Conservation (phyloP, 495 filamentous ascomycete species). For the Aspergillus ostianus region DNA sequence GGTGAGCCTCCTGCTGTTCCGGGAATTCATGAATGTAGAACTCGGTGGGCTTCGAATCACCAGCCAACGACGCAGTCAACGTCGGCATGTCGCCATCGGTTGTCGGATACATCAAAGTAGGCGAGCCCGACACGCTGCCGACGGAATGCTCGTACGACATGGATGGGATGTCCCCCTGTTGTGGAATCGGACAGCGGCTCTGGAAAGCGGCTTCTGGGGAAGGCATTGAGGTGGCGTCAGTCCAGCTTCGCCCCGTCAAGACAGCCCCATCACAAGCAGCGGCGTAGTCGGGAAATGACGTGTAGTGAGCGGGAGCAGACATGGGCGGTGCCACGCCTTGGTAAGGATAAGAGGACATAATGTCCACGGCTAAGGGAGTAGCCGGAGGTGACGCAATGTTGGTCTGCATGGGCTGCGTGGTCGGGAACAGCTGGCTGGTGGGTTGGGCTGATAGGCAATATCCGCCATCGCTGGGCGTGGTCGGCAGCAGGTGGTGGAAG, state of each 20-base stretch:
- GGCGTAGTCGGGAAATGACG: conserved; percentile 42
- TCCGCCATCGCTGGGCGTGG: conserved; percentile 37
- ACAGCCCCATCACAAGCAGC: conserved; percentile 27
- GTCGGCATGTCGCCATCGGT: conserved; percentile 35
- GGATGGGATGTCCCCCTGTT: conserved; percentile 37
- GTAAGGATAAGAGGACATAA: conserved; percentile 38
- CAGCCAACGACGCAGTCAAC: conserved; percentile 19
- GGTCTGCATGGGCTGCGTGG: conserved; percentile 45
- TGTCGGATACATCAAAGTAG: conserved; percentile 36
- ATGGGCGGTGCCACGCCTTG: conserved; percentile 40
- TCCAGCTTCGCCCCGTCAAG: conserved; percentile 42
- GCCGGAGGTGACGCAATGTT: conserved; percentile 48
- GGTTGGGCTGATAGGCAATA: conserved; percentile 44
- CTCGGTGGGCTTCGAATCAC: conserved; percentile 35
- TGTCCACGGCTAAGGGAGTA: conserved; percentile 43
- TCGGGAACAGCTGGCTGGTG: conserved; percentile 38
- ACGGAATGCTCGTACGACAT: conserved; percentile 34
- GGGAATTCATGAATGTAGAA: conserved; percentile 47
- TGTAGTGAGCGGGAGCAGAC: conserved; percentile 47
- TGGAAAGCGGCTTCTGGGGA: conserved; percentile 40
- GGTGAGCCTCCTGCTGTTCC: conserved; percentile 40
- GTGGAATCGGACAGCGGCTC: conserved; percentile 27
- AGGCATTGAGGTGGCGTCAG: conserved; percentile 39
- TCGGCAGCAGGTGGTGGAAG: conserved; percentile 43
- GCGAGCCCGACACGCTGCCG: conserved; percentile 34